A percentile compares a stretch with the other conserved stretches of the same genome.
Evolutionary conservation across 2,329 filamentous ascomycete genomes (phyloP).

Genomic region (Plenodomus biglobosus): DNA sequence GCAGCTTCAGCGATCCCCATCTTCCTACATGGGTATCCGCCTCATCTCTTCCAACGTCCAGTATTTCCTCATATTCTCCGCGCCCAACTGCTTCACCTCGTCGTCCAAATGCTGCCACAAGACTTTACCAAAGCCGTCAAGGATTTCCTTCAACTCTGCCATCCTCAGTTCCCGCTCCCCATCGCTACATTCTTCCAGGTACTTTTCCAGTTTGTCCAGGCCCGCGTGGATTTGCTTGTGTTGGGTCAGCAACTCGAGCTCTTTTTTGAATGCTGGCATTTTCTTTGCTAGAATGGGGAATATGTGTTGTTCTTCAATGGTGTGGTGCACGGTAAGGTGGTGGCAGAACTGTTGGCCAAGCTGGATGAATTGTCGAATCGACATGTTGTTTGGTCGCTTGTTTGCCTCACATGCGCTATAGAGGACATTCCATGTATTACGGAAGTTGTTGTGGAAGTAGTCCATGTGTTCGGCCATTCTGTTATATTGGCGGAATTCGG

Average conservation of each 20-base stretch:
- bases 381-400: constrained; percentile 64
- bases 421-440: constrained; percentile 66
- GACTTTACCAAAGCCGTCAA: constrained; percentile 78
- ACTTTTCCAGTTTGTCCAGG: constrained; percentile 66
- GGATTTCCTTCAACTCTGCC: constrained; percentile 64
- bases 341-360: constrained; percentile 69
- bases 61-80: constrained; percentile 84
- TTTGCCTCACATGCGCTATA: constrained; percentile 64
- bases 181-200: constrained; percentile 62
- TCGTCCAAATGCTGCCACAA: constrained; percentile 82
- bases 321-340: constrained; percentile 75
- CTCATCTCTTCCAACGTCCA: constrained; percentile 77
- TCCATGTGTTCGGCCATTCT: constrained; percentile 75
- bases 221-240: constrained; percentile 79
- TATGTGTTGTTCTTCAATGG: constrained; percentile 78
- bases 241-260: constrained; percentile 70
- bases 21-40: constrained; percentile 63
- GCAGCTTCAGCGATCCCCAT: neutral
- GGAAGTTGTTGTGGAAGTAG: constrained; percentile 53
- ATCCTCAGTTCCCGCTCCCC: constrained; percentile 64
- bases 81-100: constrained; percentile 75
- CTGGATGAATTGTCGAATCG: constrained; percentile 68
- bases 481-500: constrained; percentile 72
- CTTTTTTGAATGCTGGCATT: constrained; percentile 74
- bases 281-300: constrained; percentile 75